Evolutionary conservation across 1,139 yeast species (phyloP).

Genomic region (Geotrichum citri-aurantii): DNA sequence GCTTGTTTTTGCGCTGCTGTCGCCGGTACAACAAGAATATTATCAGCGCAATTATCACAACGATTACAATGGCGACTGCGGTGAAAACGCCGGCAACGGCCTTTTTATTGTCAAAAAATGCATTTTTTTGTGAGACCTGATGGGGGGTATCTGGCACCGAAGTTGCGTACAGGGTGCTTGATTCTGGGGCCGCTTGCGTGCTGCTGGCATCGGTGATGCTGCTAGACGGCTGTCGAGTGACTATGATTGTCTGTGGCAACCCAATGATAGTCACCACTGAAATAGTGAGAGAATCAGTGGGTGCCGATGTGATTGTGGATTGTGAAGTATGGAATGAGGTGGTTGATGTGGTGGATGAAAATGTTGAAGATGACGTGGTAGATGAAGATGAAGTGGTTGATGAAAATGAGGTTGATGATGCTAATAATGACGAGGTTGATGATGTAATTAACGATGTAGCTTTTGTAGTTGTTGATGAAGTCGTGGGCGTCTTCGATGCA

Average conservation of each 20-base stretch:
- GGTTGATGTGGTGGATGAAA: slow-evolving; percentile 18
- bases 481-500: slow-evolving; percentile 5
- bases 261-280: slow-evolving; percentile 27
- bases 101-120: slow-evolving; percentile 51
- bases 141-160: slow-evolving; percentile 32
- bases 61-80: slow-evolving; percentile 55
- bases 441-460: slow-evolving; percentile 33
- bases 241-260: slow-evolving; percentile 21
- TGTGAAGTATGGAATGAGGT: slow-evolving; percentile 16
- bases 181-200: neutral
- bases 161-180: neutral
- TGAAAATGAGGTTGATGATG: slow-evolving; percentile 10
- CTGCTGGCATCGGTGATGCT: slow-evolving; percentile 14
- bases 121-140: slow-evolving; percentile 12
- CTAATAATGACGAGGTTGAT: neutral
- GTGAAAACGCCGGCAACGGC: slow-evolving; percentile 72
- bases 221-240: slow-evolving; percentile 14
- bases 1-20: slow-evolving; percentile 23
- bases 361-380: slow-evolving; percentile 17
- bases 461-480: slow-evolving; percentile 14
- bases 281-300: slow-evolving; percentile 16
- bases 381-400: slow-evolving; percentile 17
- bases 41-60: slow-evolving; percentile 38
- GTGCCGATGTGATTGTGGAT: slow-evolving; percentile 6
- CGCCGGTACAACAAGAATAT: slow-evolving; percentile 27